These are phyloP conservation scores for Phytophthora aleatoria DNA, from an alignment of 352 stramenopile genomes.

Conservation along the genomic window DNA sequence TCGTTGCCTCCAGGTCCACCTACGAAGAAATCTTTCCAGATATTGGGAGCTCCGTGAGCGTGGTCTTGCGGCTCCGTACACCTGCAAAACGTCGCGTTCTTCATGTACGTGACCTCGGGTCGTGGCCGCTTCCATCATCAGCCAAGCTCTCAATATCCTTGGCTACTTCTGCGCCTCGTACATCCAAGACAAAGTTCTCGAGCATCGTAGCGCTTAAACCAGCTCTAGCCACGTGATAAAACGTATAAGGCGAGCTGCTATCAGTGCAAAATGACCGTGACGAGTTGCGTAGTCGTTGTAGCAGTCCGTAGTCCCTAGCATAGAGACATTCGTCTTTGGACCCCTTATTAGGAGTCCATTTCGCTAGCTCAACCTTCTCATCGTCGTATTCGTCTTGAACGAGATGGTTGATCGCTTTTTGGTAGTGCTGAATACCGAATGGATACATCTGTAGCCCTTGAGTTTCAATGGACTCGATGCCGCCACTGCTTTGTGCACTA, in stretches of 20 bases:
- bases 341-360: slow-evolving; percentile 17
- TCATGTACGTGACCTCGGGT: slow-evolving; percentile 33
- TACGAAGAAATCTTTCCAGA: slow-evolving; percentile 35
- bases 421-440: slow-evolving; percentile 2
- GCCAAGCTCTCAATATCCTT: slow-evolving; percentile 25
- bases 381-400: slow-evolving; percentile 8
- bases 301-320: slow-evolving; percentile 30
- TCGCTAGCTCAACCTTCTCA: background rate
- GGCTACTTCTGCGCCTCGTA: slow-evolving; percentile 20
- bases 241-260: slow-evolving; percentile 21
- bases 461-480: background rate
- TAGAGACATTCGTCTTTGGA: slow-evolving; percentile 26
- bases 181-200: slow-evolving; percentile 31
- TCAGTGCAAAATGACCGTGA: slow-evolving; percentile 20
- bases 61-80: slow-evolving; percentile 26
- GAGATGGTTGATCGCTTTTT: slow-evolving; percentile 14
- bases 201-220: slow-evolving; percentile 26
- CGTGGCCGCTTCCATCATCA: slow-evolving; percentile 25
- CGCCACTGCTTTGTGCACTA: background rate
- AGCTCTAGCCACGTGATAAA: slow-evolving; percentile 22
- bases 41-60: slow-evolving; percentile 13
- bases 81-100: slow-evolving; percentile 27
- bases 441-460: slow-evolving; percentile 20
- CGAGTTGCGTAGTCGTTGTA: slow-evolving; percentile 27
- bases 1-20: slow-evolving; percentile 14